A percentile compares a stretch with the other conserved stretches of the same genome.
phyloP scores from a whole-genome alignment of 1,139 yeast genomes.

The Pichia sp. region DNA sequence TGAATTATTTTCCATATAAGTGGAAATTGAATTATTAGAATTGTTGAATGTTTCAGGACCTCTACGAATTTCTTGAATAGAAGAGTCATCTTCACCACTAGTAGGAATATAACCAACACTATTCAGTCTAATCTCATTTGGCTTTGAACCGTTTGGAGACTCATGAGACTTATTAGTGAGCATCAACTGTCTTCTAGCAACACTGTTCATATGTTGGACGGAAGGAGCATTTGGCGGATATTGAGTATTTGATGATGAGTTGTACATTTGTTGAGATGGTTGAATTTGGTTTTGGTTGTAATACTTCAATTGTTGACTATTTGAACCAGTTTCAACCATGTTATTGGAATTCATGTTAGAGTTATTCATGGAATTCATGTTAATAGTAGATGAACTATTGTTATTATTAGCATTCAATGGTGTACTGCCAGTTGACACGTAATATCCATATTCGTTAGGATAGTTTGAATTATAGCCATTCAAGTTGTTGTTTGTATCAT shows the following conservation, averaged over 20 bases:
- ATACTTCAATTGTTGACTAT: not conserved
- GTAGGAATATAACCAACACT: constrained; percentile 11
- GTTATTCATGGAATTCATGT: not conserved
- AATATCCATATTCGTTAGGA: constrained; percentile 2
- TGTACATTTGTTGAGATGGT: not conserved
- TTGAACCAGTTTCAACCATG: not conserved
- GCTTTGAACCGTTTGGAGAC: not conserved
- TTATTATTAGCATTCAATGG: not conserved
- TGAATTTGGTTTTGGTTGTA: not conserved
- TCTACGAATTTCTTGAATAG: constrained; percentile 33
- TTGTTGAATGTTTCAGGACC: constrained; percentile 31
- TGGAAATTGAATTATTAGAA: constrained; percentile 14
- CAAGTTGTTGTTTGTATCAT: not conserved
- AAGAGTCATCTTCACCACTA: constrained; percentile 21
- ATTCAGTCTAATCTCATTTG: constrained; percentile 13
- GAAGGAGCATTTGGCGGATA: no score
- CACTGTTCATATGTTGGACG: no score
- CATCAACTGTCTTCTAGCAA: constrained; percentile 24
- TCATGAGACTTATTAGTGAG: constrained; percentile 27
- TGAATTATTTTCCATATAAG: constrained; percentile 11
- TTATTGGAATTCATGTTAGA: not conserved
- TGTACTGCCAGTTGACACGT: not conserved
- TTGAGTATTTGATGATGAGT: no score
- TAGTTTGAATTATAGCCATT: not conserved
- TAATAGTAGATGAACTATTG: not conserved